Evolutionary conservation across 2,329 filamentous ascomycete species (phyloP).

Genomic region (Rhinocladiella mackenziei): DNA sequence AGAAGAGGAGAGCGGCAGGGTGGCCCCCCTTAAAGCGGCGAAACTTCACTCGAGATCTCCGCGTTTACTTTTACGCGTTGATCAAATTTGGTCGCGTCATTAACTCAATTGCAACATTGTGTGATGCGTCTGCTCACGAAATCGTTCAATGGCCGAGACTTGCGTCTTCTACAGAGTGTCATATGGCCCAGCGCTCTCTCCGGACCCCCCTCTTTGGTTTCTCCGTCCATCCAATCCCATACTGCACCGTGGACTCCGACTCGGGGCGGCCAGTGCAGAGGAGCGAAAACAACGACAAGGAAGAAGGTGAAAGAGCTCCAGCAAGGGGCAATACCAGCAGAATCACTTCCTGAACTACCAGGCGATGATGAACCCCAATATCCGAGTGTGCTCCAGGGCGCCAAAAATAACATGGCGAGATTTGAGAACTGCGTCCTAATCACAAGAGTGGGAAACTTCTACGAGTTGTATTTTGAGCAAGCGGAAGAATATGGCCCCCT

Average conservation of each 20-base stretch:
- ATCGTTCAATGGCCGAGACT: conserved; percentile 13
- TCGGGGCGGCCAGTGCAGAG: conserved; percentile 11
- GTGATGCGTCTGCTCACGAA: conserved; percentile 11
- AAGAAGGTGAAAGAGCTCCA: conserved; percentile 49
- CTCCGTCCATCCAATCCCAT: neutral
- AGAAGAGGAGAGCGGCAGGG: no score
- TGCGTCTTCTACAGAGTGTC: conserved; percentile 15
- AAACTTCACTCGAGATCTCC: no score
- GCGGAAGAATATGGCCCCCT: conserved; percentile 83
- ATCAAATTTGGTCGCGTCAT: no score
- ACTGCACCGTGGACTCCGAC: conserved; percentile 3
- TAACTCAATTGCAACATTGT: neutral
- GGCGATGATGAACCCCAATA: conserved; percentile 58
- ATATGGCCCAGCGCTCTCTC: neutral
- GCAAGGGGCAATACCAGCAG: conserved; percentile 51
- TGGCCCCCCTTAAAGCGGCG: no score
- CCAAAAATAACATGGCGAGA: conserved; percentile 80
- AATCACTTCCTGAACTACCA: conserved; percentile 40
- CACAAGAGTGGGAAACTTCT: conserved; percentile 91
- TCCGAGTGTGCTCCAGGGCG: conserved; percentile 84
- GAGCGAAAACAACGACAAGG: conserved; percentile 26
- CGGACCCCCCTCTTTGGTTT: neutral
- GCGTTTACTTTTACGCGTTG: no score
- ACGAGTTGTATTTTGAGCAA: conserved; percentile 96
- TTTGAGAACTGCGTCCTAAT: conserved; percentile 88